These are phyloP conservation scores for Xylogone sp. DNA, from an alignment of 2,329 filamentous ascomycete species.

Conservation along the genomic window DNA sequence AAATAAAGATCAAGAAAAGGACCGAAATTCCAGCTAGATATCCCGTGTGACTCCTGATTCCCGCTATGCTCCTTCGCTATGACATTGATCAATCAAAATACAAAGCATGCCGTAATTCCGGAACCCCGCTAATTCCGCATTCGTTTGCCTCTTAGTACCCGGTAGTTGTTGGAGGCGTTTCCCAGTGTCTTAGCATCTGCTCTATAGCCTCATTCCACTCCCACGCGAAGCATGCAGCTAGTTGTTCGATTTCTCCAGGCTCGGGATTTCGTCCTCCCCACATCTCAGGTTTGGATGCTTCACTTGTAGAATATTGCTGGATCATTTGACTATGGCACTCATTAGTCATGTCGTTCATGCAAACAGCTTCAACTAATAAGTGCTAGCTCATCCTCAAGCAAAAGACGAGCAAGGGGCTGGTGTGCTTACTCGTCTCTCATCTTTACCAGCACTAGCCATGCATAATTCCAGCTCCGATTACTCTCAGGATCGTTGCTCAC, in stretches of 20 bases:
- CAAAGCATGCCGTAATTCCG: no score
- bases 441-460: conserved; percentile 67
- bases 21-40: no score
- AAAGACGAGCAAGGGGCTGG: neutral
- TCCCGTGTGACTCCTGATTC: no score
- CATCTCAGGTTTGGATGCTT: conserved; percentile 63
- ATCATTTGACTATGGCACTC: conserved; percentile 49
- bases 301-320: conserved; percentile 53
- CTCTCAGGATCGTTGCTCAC: conserved; percentile 62
- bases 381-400: neutral
- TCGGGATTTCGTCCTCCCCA: conserved; percentile 61
- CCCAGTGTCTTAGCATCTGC: conserved; percentile 68
- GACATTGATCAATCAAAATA: no score
- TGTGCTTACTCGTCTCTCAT: conserved; percentile 58
- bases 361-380: no score
- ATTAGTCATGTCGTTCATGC: conserved; percentile 6
- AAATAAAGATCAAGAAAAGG: no score
- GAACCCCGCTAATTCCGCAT: neutral
- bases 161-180: conserved; percentile 54
- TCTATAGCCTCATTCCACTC: conserved; percentile 66
- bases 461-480: conserved; percentile 71
- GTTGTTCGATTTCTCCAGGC: conserved; percentile 50
- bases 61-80: no score
- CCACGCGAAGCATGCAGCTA: conserved; percentile 58
- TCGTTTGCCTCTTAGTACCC: conserved; percentile 36